Percentiles rank a stretch among this genome's conserved stretches.
phyloP scores from a whole-genome alignment of 306 rosid species.

The Glycine latifolia region DNA sequence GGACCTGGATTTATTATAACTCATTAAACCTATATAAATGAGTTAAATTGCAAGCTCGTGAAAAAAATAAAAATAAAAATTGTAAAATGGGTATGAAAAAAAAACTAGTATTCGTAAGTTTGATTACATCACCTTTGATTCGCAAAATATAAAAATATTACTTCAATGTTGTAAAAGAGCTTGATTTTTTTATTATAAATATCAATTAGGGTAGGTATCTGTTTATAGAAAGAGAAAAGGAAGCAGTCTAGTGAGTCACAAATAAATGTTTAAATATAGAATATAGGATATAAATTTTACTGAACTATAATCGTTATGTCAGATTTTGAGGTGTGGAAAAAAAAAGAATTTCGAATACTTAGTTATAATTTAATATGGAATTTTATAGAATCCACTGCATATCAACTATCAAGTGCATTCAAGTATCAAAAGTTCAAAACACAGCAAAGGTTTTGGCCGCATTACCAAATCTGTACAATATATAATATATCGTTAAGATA shows the following conservation, averaged over 20 bases:
- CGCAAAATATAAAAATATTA: neutral
- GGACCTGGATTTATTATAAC: neutral
- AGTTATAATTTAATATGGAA: neutral
- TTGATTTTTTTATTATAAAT: neutral
- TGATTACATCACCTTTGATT: neutral
- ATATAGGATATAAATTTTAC: neutral
- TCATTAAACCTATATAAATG: neutral
- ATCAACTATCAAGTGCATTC: neutral
- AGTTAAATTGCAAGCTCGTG: neutral
- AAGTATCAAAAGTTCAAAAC: neutral
- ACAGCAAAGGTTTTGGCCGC: slow-evolving; percentile 46
- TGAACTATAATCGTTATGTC: neutral
- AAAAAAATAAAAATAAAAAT: neutral
- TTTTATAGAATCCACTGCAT: slow-evolving; percentile 9
- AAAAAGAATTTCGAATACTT: neutral
- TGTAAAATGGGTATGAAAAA: neutral
- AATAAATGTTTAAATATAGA: neutral
- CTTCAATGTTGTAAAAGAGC: neutral
- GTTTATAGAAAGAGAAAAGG: neutral
- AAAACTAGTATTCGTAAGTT: neutral
- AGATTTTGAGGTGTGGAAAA: neutral
- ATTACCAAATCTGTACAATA: slow-evolving; percentile 47
- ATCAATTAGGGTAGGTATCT: neutral
- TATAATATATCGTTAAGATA: slow-evolving; percentile 14
- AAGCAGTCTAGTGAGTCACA: neutral